Conservation (phyloP, 768 basidiomycete species). For the Auricularia sp. region DNA sequence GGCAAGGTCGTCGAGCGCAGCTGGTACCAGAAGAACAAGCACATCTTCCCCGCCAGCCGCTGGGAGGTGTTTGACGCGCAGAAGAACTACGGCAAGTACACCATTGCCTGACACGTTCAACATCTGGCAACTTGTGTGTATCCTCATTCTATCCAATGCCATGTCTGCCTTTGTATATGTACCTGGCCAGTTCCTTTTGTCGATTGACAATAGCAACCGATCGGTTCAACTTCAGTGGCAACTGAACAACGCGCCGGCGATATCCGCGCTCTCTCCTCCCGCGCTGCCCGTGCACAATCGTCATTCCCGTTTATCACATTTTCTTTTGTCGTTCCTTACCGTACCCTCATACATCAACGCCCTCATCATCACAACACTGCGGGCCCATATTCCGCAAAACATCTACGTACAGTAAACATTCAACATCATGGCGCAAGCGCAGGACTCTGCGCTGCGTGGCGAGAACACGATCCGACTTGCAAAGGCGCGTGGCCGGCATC, state of each 20-base stretch:
- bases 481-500: neutral
- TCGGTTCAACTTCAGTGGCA: neutral
- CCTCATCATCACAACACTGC: neutral
- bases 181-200: neutral
- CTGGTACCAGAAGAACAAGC: slow-evolving; percentile 93
- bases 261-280: neutral
- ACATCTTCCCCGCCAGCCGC: slow-evolving; percentile 92
- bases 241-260: neutral
- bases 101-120: slow-evolving; percentile 35
- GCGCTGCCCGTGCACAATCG: neutral
- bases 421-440: neutral
- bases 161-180: slow-evolving; percentile 1
- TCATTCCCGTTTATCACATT: neutral
- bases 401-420: neutral
- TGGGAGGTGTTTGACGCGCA: slow-evolving; percentile 98
- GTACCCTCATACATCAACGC: neutral
- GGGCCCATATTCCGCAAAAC: neutral
- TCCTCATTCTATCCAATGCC: neutral
- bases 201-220: neutral
- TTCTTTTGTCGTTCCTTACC: neutral
- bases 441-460: neutral
- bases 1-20: slow-evolving; percentile 96
- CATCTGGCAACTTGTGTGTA: no score
- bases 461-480: neutral
- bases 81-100: slow-evolving; percentile 89